Evolutionary conservation across 2,329 filamentous ascomycete genomes (phyloP).

Genomic region (Ceratocystis diversiconidia): DNA sequence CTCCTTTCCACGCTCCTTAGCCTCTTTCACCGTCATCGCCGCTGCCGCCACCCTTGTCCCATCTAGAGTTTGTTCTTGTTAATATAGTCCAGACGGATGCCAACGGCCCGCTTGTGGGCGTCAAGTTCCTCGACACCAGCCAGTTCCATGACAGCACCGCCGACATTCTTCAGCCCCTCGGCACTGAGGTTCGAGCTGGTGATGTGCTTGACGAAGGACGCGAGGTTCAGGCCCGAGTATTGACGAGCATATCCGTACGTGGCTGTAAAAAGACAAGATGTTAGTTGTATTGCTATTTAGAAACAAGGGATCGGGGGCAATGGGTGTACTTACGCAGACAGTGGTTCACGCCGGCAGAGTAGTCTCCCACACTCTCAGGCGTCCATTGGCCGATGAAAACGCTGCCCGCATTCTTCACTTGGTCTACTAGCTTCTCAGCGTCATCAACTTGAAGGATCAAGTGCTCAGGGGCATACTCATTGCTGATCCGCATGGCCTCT

Average conservation of each 20-base stretch:
- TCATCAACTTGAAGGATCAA: slow-evolving; percentile 79
- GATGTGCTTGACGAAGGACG: slow-evolving; percentile 94
- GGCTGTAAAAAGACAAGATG: slow-evolving; percentile 37
- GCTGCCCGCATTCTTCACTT: slow-evolving; percentile 85
- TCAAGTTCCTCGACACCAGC: slow-evolving; percentile 90
- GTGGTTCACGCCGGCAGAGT: slow-evolving; percentile 96
- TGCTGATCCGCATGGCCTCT: slow-evolving; percentile 70
- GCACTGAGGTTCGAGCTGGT: slow-evolving; percentile 82
- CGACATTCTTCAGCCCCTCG: slow-evolving; percentile 73
- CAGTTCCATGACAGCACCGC: slow-evolving; percentile 81
- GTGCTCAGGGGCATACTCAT: slow-evolving; percentile 91
- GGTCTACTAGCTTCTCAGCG: slow-evolving; percentile 56
- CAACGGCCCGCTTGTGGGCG: slow-evolving; percentile 77
- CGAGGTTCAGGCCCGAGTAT: slow-evolving; percentile 93
- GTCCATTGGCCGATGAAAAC: slow-evolving; percentile 96
- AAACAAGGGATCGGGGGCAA: background rate
- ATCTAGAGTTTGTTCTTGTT: slow-evolving; percentile 21
- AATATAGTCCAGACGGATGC: slow-evolving; percentile 56
- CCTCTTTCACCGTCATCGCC: background rate
- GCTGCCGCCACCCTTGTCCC: too few species aligned
- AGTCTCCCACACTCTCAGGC: slow-evolving; percentile 93
- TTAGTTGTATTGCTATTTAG: slow-evolving; percentile 18
- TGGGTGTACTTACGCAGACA: slow-evolving; percentile 62
- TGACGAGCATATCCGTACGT: slow-evolving; percentile 98
- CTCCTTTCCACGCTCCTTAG: background rate